A percentile compares a stretch with the other conserved stretches of the same genome.
These are phyloP conservation scores for Botrytis porri DNA, from an alignment of 2,329 filamentous ascomycete species.

Conservation along the genomic window DNA sequence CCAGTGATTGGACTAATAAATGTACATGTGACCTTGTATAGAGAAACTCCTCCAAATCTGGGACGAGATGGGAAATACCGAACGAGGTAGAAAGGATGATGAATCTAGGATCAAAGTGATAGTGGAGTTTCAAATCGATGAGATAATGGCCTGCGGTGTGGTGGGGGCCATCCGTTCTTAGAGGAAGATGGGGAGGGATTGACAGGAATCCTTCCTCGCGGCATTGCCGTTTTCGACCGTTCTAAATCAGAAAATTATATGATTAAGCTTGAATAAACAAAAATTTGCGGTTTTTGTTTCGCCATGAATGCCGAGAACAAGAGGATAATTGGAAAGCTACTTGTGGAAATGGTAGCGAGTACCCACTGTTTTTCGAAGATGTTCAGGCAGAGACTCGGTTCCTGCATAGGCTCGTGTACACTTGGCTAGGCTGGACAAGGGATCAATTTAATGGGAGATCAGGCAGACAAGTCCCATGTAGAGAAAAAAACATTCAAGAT, in stretches of 20 bases:
- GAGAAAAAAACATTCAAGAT: not conserved
- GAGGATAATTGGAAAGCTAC: not conserved
- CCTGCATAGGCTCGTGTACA: not conserved
- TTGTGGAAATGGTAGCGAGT: conserved; percentile 1
- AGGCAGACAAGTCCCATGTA: conserved; percentile 2
- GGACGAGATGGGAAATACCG: conserved; percentile 5
- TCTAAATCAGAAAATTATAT: not conserved
- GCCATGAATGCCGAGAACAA: not conserved
- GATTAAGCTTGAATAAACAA: not conserved
- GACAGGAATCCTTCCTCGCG: conserved; percentile 8
- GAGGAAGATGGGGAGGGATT: conserved; percentile 7
- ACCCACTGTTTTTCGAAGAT: not conserved
- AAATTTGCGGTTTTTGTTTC: not conserved
- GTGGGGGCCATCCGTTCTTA: conserved; percentile 10
- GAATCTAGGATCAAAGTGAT: conserved; percentile 15
- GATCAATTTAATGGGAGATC: not conserved
- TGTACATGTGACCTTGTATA: conserved; percentile 24
- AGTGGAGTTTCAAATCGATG: conserved; percentile 12
- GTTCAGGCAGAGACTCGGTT: conserved; percentile 6
- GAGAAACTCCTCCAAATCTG: conserved; percentile 12
- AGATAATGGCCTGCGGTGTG: not conserved
- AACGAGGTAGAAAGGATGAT: conserved; percentile 1
- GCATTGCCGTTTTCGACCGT: conserved; percentile 4
- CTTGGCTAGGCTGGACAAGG: not conserved
- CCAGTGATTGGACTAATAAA: conserved; percentile 23